A percentile compares a stretch with the other conserved stretches of the same genome.
These are phyloP conservation scores for Tanacetum coccineum DNA, from an alignment of 129 eudicot species.

Conservation along the genomic window DNA sequence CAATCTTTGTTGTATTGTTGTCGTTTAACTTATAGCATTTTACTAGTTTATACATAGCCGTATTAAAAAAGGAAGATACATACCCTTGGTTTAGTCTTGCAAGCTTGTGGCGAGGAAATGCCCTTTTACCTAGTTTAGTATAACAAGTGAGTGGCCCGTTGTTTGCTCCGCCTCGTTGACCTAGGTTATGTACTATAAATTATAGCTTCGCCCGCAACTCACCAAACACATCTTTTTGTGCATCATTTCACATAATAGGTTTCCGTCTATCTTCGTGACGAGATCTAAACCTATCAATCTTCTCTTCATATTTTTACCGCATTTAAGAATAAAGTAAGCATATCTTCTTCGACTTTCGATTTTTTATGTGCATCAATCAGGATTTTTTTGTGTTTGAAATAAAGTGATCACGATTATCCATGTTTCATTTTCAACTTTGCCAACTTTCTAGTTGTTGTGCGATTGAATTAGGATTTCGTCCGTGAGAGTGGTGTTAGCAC, in stretches of 20 bases:
- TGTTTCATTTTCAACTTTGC: constrained; percentile 8
- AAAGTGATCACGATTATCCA: not conserved
- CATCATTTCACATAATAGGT: not conserved
- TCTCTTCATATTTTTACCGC: not conserved
- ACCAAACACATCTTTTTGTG: constrained; percentile 1
- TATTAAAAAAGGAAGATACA: no score
- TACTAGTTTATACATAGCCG: no score
- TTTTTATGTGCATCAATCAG: constrained; percentile 11
- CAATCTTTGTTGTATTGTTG: no score
- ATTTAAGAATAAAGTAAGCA: not conserved
- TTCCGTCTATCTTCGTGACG: not conserved
- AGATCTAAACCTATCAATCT: not conserved
- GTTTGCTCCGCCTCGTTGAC: not conserved
- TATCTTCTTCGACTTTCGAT: not conserved
- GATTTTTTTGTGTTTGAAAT: not conserved
- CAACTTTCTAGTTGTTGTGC: not conserved
- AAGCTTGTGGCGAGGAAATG: not conserved
- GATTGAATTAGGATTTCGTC: constrained; percentile 14
- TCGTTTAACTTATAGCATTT: no score
- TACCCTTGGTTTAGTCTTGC: not conserved
- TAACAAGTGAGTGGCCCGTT: not conserved
- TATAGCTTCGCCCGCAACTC: not conserved
- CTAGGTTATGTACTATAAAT: not conserved
- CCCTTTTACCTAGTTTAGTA: not conserved
- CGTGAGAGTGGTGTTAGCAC: not conserved